Percentiles rank a stretch among this genome's conserved stretches.
Conservation (phyloP, 306 rosid genomes). For the Datisca glomerata region DNA sequence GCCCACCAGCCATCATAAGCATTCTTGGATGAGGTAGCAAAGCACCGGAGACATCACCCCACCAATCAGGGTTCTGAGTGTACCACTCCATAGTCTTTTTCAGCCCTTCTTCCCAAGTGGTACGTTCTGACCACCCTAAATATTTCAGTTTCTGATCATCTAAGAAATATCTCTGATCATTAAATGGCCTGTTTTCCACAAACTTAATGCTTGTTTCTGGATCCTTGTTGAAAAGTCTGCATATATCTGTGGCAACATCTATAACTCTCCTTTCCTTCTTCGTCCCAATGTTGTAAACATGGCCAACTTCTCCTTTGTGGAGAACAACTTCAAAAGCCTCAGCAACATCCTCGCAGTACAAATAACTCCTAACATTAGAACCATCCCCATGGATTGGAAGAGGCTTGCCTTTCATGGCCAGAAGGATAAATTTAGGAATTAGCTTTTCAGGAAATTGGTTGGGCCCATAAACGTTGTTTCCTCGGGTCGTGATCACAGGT, state of each 20-base stretch:
- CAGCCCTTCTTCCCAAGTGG: constrained; percentile 26
- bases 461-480: constrained; percentile 29
- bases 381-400: constrained; percentile 30
- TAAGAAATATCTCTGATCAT: constrained; percentile 25
- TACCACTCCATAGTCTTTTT: constrained; percentile 27
- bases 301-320: constrained; percentile 24
- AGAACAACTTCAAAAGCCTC: constrained; percentile 27
- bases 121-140: constrained; percentile 22
- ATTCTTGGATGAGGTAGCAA: constrained; percentile 33
- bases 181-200: constrained; percentile 29
- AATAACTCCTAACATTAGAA: constrained; percentile 24
- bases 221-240: constrained; percentile 17
- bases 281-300: constrained; percentile 17
- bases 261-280: constrained; percentile 19
- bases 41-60: constrained; percentile 39
- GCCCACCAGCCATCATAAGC: constrained; percentile 19
- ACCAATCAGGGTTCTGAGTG: constrained; percentile 22
- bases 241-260: constrained; percentile 23
- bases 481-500: constrained; percentile 24
- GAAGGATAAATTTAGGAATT: constrained; percentile 25
- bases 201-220: constrained; percentile 11
- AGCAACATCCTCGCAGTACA: constrained; percentile 29
- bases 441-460: constrained; percentile 26
- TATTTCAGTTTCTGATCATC: constrained; percentile 25
- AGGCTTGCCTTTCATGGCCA: constrained; percentile 22